Percentiles rank a stretch among this genome's conserved stretches.
Conservation (phyloP, 2,329 filamentous ascomycete species). For the Fusarium gaditjirri region DNA sequence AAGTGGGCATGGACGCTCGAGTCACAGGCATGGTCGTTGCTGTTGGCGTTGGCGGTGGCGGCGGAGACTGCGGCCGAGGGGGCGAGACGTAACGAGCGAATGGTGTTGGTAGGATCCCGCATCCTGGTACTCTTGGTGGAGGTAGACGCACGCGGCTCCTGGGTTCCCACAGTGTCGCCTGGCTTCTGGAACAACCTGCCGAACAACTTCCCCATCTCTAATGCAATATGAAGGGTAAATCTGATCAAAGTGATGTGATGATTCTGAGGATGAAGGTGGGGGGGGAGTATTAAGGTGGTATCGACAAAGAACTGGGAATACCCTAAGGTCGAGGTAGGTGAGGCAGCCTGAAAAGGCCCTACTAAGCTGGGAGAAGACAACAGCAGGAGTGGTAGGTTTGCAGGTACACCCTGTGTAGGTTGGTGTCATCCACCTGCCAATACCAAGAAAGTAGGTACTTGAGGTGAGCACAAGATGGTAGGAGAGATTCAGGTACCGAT, state of each 20-base stretch:
- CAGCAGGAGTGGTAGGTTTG: background rate
- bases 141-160: slow-evolving; percentile 36
- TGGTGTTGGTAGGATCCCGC: slow-evolving; percentile 29
- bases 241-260: background rate
- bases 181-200: slow-evolving; percentile 37
- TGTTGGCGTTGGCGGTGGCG: slow-evolving; percentile 41
- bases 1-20: slow-evolving; percentile 41
- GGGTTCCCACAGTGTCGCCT: slow-evolving; percentile 38
- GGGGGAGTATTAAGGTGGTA: background rate
- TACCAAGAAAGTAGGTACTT: slow-evolving; percentile 15
- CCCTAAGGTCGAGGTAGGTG: background rate
- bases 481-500: slow-evolving; percentile 19
- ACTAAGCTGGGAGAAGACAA: background rate
- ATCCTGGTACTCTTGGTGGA: slow-evolving; percentile 34
- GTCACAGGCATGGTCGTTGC: slow-evolving; percentile 38
- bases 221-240: background rate
- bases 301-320: background rate
- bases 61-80: slow-evolving; percentile 38
- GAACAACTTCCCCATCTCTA: slow-evolving; percentile 17
- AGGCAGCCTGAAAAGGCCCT: background rate
- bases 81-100: slow-evolving; percentile 37
- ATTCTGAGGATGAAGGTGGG: background rate
- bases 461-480: slow-evolving; percentile 4
- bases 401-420: background rate
- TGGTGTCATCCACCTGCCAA: slow-evolving; percentile 1